Base-by-base conservation (phyloP, 192 early-diverging fungal genomes). In the Entomortierella parvispora region DNA sequence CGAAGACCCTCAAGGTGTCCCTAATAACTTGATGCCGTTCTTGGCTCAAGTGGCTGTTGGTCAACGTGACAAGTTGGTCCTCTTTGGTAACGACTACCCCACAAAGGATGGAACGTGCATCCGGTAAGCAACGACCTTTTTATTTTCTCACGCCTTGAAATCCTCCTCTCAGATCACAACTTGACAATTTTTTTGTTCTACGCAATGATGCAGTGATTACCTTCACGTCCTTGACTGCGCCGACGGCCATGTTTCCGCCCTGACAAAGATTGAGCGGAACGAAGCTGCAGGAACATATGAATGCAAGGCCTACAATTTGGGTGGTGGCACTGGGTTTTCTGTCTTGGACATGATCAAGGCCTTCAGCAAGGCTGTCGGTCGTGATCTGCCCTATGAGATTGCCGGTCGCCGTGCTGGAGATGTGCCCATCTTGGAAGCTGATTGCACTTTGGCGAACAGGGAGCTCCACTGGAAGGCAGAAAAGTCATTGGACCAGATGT, bases 171-270 rank as follows among this genome's bases (percentile, higher is more conserved):
- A 7, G 29, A 29, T 56, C 29, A 53, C 12, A 53, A 29, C 20
- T 31, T 40, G 50, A 37, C 7, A 25, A 22, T 32, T 17, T 32
- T 10, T 18, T 33, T 32, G 12, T 56, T 40, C 2, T 4, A 37
- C 33, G 32, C 33, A 40, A 33, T 56, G 50, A n/a, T 22, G n/a
- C 29, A 87, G 97, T 44, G 97, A 99, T 80, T 99, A 97, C 71
- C 90, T 99, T 55, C 97, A 99, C 70, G 96, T 99, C 0, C 91
- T 92, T 57, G 97, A 99, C 55, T 83, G 97, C 32, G 94, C 96
- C 3, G 85, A 90, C 31, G 96, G 92, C 3, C 97, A 99, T 70
- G 91, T 95, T 18, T 85, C 87, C 12, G 94, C 96, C 6, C 80
- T 98, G 22, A 84, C 90, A 57, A 91, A 95, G 57, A 79, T 98